Base-by-base conservation (phyloP, 1,284 basidiomycete genomes). In the Lentinula novae-zelandiae region DNA sequence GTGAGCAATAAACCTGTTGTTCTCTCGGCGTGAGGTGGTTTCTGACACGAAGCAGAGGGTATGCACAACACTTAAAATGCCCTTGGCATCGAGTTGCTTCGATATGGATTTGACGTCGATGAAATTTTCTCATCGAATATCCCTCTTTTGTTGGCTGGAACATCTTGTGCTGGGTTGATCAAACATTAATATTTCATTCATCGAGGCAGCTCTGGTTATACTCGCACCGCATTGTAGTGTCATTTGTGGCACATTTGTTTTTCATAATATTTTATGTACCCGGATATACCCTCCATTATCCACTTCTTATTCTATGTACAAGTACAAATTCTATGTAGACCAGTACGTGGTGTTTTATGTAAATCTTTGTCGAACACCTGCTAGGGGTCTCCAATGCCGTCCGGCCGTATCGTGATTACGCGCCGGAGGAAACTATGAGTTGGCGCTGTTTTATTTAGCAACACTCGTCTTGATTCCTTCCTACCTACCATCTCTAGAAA, bases 1-100 rank as follows among this genome's bases (percentile, higher is more conserved):
- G 89, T 89, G 66, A 64, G 85, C 75, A 5, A 27, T 27, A 4
- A 3, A 12, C 34, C n/a, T 48, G 13, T 20, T 12, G 15, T 40
- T 7, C 22, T 38, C 36, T 36, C 5, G 5, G 31, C 27, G 22
- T 50, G n/a, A n/a, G 12, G 12, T 9, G 38, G 34, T n/a, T 48
- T 12, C 46, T 17, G 33, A 27, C 20, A 34, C 15, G 5, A 31
- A 10, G 12, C 62, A 76, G 75, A 76, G 58, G 71, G 68, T 10
- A 77, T 77, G 76, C 76, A 77, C 50, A 31, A 59, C n/a, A 17
- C 17, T 44, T 39, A 12, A 22, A 12, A 2, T 20, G 15, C n/a
- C 27, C 52, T 38, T 53, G 42, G 15, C 15, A n/a, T 7, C 12
- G 6, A 44, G 6, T 7, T 7, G 17, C 1, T n/a, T 44, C 42